Evolutionary conservation across 495 filamentous ascomycete species (phyloP).

Genomic region (Parachaetomium inaequale): DNA sequence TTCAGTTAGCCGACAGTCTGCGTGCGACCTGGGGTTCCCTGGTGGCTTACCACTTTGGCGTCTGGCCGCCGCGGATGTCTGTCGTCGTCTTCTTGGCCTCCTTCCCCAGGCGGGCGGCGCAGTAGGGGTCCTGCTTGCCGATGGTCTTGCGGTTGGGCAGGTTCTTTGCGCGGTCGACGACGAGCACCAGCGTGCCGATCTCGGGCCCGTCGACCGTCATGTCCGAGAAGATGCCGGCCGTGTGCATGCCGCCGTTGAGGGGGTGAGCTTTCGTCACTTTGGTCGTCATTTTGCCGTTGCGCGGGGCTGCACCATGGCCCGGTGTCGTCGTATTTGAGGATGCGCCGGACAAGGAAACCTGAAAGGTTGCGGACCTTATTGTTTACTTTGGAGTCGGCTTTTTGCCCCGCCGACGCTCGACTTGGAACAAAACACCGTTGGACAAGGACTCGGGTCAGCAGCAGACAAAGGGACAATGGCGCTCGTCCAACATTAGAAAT

Average conservation of each 20-base stretch:
- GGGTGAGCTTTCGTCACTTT: constrained; percentile 44
- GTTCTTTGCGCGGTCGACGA: constrained; percentile 93
- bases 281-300: constrained; percentile 39
- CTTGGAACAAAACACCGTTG: not conserved
- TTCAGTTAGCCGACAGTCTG: constrained; percentile 18
- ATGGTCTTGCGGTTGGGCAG: constrained; percentile 93
- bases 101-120: constrained; percentile 88
- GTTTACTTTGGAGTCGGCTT: constrained; percentile 25
- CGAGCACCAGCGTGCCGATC: constrained; percentile 86
- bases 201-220: constrained; percentile 92
- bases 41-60: constrained; percentile 77
- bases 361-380: constrained; percentile 1
- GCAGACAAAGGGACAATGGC: not conserved
- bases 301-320: constrained; percentile 18
- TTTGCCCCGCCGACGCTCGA: constrained; percentile 4
- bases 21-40: not conserved
- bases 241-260: constrained; percentile 59
- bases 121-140: constrained; percentile 98
- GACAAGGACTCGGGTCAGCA: not conserved
- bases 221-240: constrained; percentile 92
- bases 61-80: constrained; percentile 91
- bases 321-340: not conserved
- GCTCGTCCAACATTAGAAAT: not conserved
- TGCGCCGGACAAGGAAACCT: not conserved
- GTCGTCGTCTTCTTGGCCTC: constrained; percentile 97